These are phyloP conservation scores for Lantana camara DNA, from an alignment of 257 asterid genomes.

Conservation along the genomic window DNA sequence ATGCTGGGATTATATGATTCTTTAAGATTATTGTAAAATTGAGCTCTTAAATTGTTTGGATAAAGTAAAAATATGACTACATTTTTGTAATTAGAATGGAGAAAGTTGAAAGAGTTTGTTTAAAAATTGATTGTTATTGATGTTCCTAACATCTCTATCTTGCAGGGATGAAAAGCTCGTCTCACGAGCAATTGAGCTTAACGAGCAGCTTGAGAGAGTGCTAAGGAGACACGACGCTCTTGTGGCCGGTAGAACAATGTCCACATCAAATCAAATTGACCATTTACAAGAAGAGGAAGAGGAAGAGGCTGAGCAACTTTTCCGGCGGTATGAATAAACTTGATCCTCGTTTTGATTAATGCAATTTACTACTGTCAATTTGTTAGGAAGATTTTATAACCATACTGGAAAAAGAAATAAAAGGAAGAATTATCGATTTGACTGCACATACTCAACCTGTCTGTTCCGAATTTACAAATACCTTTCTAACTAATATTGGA, in stretches of 20 bases:
- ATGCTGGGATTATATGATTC: too few species aligned
- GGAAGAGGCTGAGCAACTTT: slow-evolving; percentile 87
- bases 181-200: slow-evolving; percentile 74
- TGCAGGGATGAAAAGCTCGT: slow-evolving; percentile 44
- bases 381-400: background rate
- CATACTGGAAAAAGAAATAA: background rate
- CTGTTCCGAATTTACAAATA: background rate
- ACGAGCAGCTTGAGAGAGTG: slow-evolving; percentile 84
- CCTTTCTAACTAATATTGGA: background rate
- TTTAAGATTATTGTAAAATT: too few species aligned
- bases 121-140: background rate
- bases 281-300: slow-evolving; percentile 63
- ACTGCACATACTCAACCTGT: background rate
- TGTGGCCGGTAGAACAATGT: slow-evolving; percentile 48
- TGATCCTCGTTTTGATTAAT: background rate
- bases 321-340: slow-evolving; percentile 56
- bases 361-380: background rate
- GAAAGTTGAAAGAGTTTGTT: background rate
- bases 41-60: too few species aligned
- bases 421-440: too few species aligned
- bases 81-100: too few species aligned
- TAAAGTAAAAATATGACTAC: background rate
- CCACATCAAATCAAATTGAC: slow-evolving; percentile 49
- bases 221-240: slow-evolving; percentile 82
- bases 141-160: background rate